Evolutionary conservation across 257 asterid species (phyloP).

Genomic region (Nicotiana attenuata): DNA sequence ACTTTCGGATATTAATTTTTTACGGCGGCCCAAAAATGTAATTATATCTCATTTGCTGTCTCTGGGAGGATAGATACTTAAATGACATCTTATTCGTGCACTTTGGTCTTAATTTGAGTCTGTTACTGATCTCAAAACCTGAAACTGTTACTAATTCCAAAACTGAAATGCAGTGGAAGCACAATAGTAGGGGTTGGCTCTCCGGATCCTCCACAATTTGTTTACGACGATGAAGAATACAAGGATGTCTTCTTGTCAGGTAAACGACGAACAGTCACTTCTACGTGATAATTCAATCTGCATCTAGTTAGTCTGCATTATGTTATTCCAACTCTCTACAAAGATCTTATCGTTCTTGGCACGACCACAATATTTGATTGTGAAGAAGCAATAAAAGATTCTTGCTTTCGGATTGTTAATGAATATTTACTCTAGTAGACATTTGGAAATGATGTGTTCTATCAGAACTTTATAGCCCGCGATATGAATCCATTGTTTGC

Average conservation of each 20-base stretch:
- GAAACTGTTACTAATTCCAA: not conserved
- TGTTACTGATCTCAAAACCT: not conserved
- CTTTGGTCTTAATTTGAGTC: not conserved
- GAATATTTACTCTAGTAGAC: not conserved
- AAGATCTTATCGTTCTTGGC: not conserved
- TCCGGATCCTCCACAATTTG: constrained; percentile 84
- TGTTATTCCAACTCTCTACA: not conserved
- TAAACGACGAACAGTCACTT: constrained; percentile 9
- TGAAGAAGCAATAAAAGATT: not conserved
- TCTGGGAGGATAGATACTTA: not conserved
- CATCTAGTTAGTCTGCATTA: not conserved
- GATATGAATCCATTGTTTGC: not conserved
- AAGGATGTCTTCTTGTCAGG: constrained; percentile 81
- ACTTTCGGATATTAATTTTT: too few species aligned
- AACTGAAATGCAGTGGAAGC: constrained; percentile 65
- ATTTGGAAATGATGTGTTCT: too few species aligned
- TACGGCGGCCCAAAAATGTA: not conserved
- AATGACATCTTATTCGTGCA: not conserved
- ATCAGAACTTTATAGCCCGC: not conserved
- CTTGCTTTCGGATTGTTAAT: not conserved
- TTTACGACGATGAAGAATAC: constrained; percentile 85
- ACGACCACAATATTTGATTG: not conserved
- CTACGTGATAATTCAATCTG: not conserved
- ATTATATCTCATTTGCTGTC: not conserved
- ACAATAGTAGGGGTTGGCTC: constrained; percentile 95